phyloP scores from a whole-genome alignment of 805 yeast genomes.

The Zygosaccharomyces gambellarensis region DNA sequence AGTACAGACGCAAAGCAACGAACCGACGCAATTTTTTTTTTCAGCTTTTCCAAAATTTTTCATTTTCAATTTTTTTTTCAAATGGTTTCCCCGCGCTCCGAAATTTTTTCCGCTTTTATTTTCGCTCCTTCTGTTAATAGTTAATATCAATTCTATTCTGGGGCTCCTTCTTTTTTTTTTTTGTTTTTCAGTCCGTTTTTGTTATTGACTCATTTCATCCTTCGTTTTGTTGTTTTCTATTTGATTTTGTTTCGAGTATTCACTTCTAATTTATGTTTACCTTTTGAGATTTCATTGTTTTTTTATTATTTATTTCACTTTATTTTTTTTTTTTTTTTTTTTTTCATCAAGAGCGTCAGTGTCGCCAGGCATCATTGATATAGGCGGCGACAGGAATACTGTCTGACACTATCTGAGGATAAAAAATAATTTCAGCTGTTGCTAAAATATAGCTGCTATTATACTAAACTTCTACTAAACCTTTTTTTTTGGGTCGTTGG shows the following conservation, averaged over 20 bases:
- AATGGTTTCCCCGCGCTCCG: background rate
- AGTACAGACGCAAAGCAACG: background rate
- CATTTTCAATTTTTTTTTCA: slow-evolving; percentile 2
- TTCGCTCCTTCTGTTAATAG: background rate
- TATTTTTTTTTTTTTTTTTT: slow-evolving; percentile 4
- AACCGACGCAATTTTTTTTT: slow-evolving; percentile 14
- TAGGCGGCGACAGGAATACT: slow-evolving; percentile 4
- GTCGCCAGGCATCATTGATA: slow-evolving; percentile 2
- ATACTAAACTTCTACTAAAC: background rate
- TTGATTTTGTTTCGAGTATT: background rate
- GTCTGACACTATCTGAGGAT: background rate
- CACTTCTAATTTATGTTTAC: background rate
- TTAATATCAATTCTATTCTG: background rate
- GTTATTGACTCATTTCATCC: background rate
- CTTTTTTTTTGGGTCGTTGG: slow-evolving; percentile 8
- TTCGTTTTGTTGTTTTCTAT: background rate
- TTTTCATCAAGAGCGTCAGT: slow-evolving; percentile 4
- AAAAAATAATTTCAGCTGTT: background rate
- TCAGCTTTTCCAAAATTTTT: slow-evolving; percentile 7
- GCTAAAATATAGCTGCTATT: background rate
- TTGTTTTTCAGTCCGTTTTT: slow-evolving; percentile 2
- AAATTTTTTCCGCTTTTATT: background rate
- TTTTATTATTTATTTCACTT: background rate
- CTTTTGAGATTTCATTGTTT: background rate
- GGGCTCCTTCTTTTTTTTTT: background rate